Conservation (phyloP, 176 grass and related monocot genomes). For the Lolium perenne region DNA sequence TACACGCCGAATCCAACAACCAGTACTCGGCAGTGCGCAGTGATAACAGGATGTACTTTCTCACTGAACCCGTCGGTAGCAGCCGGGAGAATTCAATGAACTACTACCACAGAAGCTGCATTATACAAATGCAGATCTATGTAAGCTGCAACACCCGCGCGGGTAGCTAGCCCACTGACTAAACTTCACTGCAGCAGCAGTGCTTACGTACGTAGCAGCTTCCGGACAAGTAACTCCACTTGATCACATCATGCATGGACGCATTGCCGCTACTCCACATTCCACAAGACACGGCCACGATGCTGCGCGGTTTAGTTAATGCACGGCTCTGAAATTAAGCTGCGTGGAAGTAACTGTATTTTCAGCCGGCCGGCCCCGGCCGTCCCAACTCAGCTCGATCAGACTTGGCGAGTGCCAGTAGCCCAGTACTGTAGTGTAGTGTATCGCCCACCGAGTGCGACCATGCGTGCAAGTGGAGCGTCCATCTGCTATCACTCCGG, state of each 20-base stretch:
- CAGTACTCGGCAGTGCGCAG: neutral
- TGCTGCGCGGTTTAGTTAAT: neutral
- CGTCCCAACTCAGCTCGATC: neutral
- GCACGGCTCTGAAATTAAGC: constrained; percentile 9
- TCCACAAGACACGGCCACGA: constrained; percentile 30
- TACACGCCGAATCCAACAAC: neutral
- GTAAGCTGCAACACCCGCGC: neutral
- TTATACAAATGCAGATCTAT: neutral
- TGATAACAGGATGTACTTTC: constrained; percentile 33
- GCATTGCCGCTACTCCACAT: neutral
- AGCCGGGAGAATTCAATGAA: constrained; percentile 38
- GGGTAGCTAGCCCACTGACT: neutral
- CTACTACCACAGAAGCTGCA: neutral
- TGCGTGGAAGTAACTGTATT: neutral
- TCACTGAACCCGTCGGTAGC: constrained; percentile 13
- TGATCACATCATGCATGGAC: neutral
- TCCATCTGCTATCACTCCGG: neutral
- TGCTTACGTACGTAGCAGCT: no score
- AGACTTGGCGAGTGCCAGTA: neutral
- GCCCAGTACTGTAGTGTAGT: neutral
- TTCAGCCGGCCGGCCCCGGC: neutral
- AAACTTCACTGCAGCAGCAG: neutral
- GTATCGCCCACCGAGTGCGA: constrained; percentile 1
- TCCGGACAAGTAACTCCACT: neutral
- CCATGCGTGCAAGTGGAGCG: neutral